Evolutionary conservation across 208 protist species (phyloP).

Genomic region (Trichomonas vaginalis): DNA sequence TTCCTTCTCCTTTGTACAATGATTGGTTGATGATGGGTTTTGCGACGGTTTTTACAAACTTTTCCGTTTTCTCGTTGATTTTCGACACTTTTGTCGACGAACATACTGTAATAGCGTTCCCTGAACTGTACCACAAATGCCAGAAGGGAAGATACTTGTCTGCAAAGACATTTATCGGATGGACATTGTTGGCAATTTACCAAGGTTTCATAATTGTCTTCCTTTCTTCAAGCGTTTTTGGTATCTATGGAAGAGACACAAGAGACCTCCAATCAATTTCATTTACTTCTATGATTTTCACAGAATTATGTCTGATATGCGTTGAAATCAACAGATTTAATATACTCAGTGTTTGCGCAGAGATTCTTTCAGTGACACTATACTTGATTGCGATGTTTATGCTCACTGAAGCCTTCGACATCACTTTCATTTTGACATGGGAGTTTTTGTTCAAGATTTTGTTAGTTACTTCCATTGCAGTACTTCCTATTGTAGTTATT

Average conservation of each 20-base stretch:
- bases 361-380: slow-evolving; percentile 39
- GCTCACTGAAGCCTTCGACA: slow-evolving; percentile 1
- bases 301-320: slow-evolving; percentile 78
- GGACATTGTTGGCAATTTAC: slow-evolving; percentile 51
- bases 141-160: slow-evolving; percentile 71
- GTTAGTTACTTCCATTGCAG: not conserved
- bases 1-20: slow-evolving; percentile 81
- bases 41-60: slow-evolving; percentile 85
- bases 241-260: slow-evolving; percentile 63
- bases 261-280: slow-evolving; percentile 71
- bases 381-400: slow-evolving; percentile 15
- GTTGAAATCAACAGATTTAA: slow-evolving; percentile 68
- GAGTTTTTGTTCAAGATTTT: slow-evolving; percentile 24
- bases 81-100: slow-evolving; percentile 80
- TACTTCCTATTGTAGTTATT: not conserved
- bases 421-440: slow-evolving; percentile 14
- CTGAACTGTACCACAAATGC: slow-evolving; percentile 84
- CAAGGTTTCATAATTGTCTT: slow-evolving; percentile 83
- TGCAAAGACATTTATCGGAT: slow-evolving; percentile 58
- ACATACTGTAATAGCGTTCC: slow-evolving; percentile 68
- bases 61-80: slow-evolving; percentile 84
- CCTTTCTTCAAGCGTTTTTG: slow-evolving; percentile 71
- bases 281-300: slow-evolving; percentile 85
- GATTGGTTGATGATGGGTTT: slow-evolving; percentile 77
- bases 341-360: slow-evolving; percentile 59